These are phyloP conservation scores for Clonostachys rosea DNA, from an alignment of 2,329 filamentous ascomycete species.

Conservation along the genomic window DNA sequence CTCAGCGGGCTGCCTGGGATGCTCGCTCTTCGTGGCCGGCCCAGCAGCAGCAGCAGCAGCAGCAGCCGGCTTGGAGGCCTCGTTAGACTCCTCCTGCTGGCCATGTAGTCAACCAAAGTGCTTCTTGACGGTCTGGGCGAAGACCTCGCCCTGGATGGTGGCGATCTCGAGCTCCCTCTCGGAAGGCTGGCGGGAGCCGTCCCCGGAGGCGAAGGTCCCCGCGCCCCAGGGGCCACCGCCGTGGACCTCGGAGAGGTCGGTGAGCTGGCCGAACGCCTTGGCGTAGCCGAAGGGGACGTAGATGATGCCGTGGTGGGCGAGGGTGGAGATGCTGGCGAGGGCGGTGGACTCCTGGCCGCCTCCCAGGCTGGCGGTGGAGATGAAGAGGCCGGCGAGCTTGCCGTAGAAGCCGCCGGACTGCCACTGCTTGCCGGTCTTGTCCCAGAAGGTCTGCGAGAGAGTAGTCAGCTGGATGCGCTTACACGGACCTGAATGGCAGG, in stretches of 20 bases:
- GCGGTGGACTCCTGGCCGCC: slow-evolving; percentile 92
- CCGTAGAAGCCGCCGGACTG: slow-evolving; percentile 69
- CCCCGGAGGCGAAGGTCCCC: slow-evolving; percentile 75
- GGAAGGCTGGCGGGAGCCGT: slow-evolving; percentile 81
- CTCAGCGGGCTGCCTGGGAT: slow-evolving; percentile 6
- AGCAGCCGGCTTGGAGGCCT: slow-evolving; percentile 12
- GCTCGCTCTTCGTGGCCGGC: too few species aligned
- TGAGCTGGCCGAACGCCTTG: slow-evolving; percentile 65
- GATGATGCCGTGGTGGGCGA: slow-evolving; percentile 91
- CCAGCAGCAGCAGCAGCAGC: slow-evolving; percentile 2
- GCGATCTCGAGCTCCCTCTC: slow-evolving; percentile 75
- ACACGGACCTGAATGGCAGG: not conserved
- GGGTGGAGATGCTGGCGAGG: slow-evolving; percentile 75
- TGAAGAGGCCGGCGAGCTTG: slow-evolving; percentile 88
- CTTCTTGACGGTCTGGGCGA: slow-evolving; percentile 75
- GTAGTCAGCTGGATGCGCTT: slow-evolving; percentile 3
- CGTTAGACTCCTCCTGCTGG: slow-evolving; percentile 23
- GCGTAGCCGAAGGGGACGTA: slow-evolving; percentile 95
- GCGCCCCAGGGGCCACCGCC: slow-evolving; percentile 92
- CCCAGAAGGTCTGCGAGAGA: slow-evolving; percentile 63
- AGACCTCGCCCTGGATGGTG: slow-evolving; percentile 75
- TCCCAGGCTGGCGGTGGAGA: slow-evolving; percentile 78
- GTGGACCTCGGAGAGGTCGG: slow-evolving; percentile 73
- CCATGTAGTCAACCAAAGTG: slow-evolving; percentile 75
- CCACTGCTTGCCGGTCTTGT: slow-evolving; percentile 87